Evolutionary conservation across 179 eudicot species (phyloP).

Genomic region (Silene noctiflora): DNA sequence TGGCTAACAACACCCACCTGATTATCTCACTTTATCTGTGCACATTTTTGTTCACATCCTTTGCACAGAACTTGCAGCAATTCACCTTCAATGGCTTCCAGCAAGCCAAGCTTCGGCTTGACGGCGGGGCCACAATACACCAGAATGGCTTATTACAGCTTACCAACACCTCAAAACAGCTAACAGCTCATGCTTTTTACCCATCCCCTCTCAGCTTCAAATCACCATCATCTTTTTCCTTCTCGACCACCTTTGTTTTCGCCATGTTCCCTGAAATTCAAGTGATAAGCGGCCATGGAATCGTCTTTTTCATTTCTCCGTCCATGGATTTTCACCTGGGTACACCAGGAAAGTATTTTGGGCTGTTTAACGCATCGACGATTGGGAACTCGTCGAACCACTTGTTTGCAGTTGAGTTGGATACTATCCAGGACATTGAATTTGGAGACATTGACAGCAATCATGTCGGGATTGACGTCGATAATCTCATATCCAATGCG

Average conservation of each 20-base stretch:
- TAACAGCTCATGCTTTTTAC: slow-evolving; percentile 33
- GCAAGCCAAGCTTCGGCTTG: slow-evolving; percentile 26
- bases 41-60: slow-evolving; percentile 12
- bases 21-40: background rate
- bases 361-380: slow-evolving; percentile 31
- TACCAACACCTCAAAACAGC: slow-evolving; percentile 32
- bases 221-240: slow-evolving; percentile 23
- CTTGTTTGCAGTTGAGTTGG: slow-evolving; percentile 39
- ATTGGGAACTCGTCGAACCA: slow-evolving; percentile 29
- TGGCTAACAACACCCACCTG: background rate
- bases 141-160: slow-evolving; percentile 44
- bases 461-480: slow-evolving; percentile 43
- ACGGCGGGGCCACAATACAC: slow-evolving; percentile 36
- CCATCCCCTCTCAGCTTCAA: slow-evolving; percentile 25
- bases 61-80: slow-evolving; percentile 21
- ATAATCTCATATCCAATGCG: slow-evolving; percentile 28
- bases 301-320: slow-evolving; percentile 36
- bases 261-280: slow-evolving; percentile 37
- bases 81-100: slow-evolving; percentile 37
- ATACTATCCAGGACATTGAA: slow-evolving; percentile 29
- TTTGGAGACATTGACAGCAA: slow-evolving; percentile 35
- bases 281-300: slow-evolving; percentile 33
- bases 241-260: slow-evolving; percentile 40
- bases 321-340: slow-evolving; percentile 26
- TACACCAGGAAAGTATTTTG: slow-evolving; percentile 29